These are phyloP conservation scores for Erysimum cheiri DNA, from an alignment of 441 rosid genomes.

Conservation along the genomic window DNA sequence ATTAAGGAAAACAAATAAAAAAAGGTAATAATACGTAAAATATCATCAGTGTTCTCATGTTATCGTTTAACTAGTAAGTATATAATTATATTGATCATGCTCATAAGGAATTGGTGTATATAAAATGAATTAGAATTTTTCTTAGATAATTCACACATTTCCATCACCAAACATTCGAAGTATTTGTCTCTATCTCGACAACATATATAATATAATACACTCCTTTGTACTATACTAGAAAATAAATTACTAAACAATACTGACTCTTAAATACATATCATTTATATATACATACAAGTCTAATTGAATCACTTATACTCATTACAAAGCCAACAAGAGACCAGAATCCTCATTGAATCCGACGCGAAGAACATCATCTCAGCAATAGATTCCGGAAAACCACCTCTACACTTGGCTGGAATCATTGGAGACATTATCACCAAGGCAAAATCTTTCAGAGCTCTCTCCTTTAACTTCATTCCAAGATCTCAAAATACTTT, in stretches of 20 bases:
- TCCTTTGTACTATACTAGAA: slow-evolving; percentile 24
- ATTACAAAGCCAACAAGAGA: too few relatives aligned
- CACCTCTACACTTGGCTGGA: too few relatives aligned
- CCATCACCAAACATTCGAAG: slow-evolving; percentile 45
- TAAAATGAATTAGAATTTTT: neutral
- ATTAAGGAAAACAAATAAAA: neutral
- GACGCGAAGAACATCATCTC: too few relatives aligned
- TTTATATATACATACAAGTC: slow-evolving; percentile 20
- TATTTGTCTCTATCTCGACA: slow-evolving; percentile 45
- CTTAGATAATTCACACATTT: slow-evolving; percentile 33
- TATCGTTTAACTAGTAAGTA: neutral
- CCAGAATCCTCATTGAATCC: too few relatives aligned
- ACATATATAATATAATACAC: slow-evolving; percentile 34
- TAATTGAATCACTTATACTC: slow-evolving; percentile 23
- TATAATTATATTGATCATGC: slow-evolving; percentile 7
- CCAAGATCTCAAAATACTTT: too few relatives aligned
- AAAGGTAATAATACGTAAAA: neutral
- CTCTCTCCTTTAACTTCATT: too few relatives aligned
- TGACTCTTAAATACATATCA: neutral
- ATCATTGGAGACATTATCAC: too few relatives aligned
- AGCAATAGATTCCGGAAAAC: too few relatives aligned
- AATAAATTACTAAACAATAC: slow-evolving; percentile 19
- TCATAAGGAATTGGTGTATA: slow-evolving; percentile 10
- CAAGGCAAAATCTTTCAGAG: too few relatives aligned
- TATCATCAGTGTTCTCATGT: neutral